Conservation (phyloP, 768 basidiomycete genomes). For the Mycena latifolia region DNA sequence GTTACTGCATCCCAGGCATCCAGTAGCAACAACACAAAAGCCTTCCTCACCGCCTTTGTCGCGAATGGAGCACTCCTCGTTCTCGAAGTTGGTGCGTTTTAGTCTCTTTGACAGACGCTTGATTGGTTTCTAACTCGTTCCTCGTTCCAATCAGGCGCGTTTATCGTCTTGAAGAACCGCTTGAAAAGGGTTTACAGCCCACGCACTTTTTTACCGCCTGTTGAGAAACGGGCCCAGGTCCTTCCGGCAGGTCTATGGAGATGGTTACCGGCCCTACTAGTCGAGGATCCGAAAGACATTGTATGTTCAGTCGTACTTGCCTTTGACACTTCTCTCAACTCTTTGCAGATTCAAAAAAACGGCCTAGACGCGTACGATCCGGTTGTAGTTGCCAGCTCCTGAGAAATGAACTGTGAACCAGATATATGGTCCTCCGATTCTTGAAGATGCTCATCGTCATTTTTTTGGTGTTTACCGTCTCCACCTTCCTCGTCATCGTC, state of each 20-base stretch:
- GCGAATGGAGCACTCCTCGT: constrained; percentile 63
- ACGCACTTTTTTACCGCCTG: constrained; percentile 70
- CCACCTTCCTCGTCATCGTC: constrained; percentile 74
- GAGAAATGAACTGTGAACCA: constrained; percentile 29
- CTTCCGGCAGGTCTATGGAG: constrained; percentile 60
- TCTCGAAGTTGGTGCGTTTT: constrained; percentile 65
- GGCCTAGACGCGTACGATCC: constrained; percentile 74
- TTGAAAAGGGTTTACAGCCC: constrained; percentile 74
- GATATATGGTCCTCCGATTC: constrained; percentile 72
- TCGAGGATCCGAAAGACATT: constrained; percentile 57
- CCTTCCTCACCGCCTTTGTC: constrained; percentile 73
- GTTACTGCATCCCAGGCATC: constrained; percentile 38
- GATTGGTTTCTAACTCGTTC: too few relatives aligned
- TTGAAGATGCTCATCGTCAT: constrained; percentile 72
- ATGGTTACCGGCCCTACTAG: constrained; percentile 64
- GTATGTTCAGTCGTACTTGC: constrained; percentile 42
- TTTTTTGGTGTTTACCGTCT: constrained; percentile 63
- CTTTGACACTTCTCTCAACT: neutral
- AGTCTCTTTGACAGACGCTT: too few relatives aligned
- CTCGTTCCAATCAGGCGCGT: too few relatives aligned
- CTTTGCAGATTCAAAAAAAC: constrained; percentile 64
- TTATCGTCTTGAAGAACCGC: constrained; percentile 66
- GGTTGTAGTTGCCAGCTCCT: constrained; percentile 26
- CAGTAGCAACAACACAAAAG: constrained; percentile 52
- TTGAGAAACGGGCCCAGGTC: constrained; percentile 59